These are phyloP conservation scores for Diplodia sapinea DNA, from an alignment of 2,329 filamentous ascomycete species.

Conservation along the genomic window DNA sequence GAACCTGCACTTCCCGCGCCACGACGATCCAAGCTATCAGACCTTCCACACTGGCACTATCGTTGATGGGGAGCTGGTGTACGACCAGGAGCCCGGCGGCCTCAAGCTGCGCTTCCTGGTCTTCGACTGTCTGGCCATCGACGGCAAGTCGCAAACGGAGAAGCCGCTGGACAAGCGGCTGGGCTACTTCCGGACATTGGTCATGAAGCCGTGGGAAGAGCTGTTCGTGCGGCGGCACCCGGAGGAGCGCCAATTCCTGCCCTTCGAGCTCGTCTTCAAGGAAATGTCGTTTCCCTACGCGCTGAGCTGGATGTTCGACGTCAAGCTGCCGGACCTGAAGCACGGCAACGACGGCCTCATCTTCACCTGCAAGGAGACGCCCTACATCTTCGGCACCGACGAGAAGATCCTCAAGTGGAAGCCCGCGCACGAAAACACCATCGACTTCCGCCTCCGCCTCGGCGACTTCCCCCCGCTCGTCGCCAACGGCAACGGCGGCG, in stretches of 20 bases:
- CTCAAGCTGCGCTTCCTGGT: constrained; percentile 81
- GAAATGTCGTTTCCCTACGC: constrained; percentile 87
- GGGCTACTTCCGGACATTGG: constrained; percentile 79
- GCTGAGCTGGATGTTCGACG: constrained; percentile 76
- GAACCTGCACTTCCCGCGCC: constrained; percentile 79
- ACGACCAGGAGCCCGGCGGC: constrained; percentile 70
- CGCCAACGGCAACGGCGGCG: constrained; percentile 67
- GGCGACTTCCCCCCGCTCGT: constrained; percentile 72
- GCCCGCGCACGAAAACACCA: constrained; percentile 89
- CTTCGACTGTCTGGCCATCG: constrained; percentile 88
- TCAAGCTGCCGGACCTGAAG: constrained; percentile 79
- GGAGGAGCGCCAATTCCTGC: constrained; percentile 70
- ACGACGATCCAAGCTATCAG: constrained; percentile 61
- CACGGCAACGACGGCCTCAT: constrained; percentile 97
- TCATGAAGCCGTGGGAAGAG: constrained; percentile 73
- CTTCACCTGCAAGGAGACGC: constrained; percentile 89
- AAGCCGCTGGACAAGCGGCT: constrained; percentile 86
- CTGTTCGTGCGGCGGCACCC: constrained; percentile 65
- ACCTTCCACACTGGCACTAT: constrained; percentile 81
- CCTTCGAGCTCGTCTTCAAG: constrained; percentile 87
- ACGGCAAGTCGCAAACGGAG: constrained; percentile 75
- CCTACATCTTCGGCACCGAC: constrained; percentile 90
- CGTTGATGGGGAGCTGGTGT: constrained; percentile 90
- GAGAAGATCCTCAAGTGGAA: constrained; percentile 98
- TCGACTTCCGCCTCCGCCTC: constrained; percentile 85